These are phyloP conservation scores for Camellia lanceoleosa DNA, from an alignment of 148 eudicot species.

Conservation along the genomic window DNA sequence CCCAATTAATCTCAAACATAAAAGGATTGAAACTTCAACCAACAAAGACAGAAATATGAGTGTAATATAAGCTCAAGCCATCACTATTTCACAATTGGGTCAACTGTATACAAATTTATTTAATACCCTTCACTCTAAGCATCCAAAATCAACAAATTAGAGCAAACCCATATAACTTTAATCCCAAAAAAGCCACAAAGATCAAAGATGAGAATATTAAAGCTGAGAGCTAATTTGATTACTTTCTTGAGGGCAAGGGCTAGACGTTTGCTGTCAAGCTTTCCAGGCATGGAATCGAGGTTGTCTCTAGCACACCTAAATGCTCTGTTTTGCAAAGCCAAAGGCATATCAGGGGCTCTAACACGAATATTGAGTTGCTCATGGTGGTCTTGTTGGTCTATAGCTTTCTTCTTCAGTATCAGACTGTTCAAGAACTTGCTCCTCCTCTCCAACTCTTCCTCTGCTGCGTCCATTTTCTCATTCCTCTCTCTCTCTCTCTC, in stretches of 20 bases:
- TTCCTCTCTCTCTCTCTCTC: conserved; percentile 11
- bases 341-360: conserved; percentile 29
- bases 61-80: neutral
- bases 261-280: conserved; percentile 28
- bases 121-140: neutral
- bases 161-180: neutral
- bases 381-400: conserved; percentile 17
- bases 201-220: neutral
- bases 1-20: neutral
- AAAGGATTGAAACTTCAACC: neutral
- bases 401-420: conserved; percentile 28
- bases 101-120: too few species aligned
- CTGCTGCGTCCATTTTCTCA: conserved; percentile 31
- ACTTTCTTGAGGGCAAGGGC: conserved; percentile 35
- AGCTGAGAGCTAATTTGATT: neutral
- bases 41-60: neutral
- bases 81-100: neutral
- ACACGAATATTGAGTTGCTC: conserved; percentile 22
- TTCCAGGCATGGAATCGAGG: conserved; percentile 23
- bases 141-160: conserved; percentile 5
- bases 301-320: conserved; percentile 27
- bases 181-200: neutral
- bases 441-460: conserved; percentile 31
- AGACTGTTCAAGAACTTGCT: conserved; percentile 32
- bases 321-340: conserved; percentile 28